phyloP scores from a whole-genome alignment of 2,329 filamentous ascomycete species.

The Botrytis paeoniae region DNA sequence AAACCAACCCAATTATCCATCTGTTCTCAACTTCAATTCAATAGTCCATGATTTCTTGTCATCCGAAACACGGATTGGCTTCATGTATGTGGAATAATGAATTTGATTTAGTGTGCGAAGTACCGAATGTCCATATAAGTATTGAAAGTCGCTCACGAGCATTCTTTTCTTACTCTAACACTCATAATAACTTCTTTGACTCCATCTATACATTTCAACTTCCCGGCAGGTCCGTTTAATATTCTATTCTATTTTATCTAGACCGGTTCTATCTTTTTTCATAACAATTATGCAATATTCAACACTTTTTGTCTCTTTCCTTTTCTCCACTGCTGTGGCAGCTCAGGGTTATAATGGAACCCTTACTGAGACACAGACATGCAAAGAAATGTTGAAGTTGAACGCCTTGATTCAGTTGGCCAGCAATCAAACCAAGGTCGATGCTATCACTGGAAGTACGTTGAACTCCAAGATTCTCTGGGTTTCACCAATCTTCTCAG shows the following conservation, averaged over 20 bases:
- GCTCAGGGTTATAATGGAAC: conserved; percentile 37
- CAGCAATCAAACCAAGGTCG: conserved; percentile 40
- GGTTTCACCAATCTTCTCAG: not conserved
- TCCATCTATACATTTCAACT: not conserved
- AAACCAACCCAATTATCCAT: not conserved
- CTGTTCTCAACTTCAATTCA: not conserved
- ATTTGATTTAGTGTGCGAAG: not conserved
- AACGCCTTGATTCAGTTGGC: conserved; percentile 38
- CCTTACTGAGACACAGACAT: conserved; percentile 37
- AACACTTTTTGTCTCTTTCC: conserved; percentile 29
- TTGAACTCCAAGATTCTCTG: no score
- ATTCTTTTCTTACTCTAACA: not conserved
- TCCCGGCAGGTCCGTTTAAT: conserved; percentile 17
- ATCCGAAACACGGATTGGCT: not conserved
- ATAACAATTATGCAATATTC: conserved; percentile 27
- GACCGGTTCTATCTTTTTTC: not conserved
- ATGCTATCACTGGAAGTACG: conserved; percentile 34
- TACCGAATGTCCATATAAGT: conserved; percentile 7
- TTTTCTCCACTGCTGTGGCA: conserved; percentile 28
- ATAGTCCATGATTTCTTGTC: not conserved
- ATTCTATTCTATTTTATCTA: not conserved
- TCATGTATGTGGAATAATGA: not conserved
- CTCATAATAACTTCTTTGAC: not conserved
- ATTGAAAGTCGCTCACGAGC: not conserved
- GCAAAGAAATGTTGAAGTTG: conserved; percentile 38